Evolutionary conservation across 2,329 filamentous ascomycete species (phyloP), one percentile per base, ranked within the genome.

Genomic region (Chrysoporthe austroafricana): DNA sequence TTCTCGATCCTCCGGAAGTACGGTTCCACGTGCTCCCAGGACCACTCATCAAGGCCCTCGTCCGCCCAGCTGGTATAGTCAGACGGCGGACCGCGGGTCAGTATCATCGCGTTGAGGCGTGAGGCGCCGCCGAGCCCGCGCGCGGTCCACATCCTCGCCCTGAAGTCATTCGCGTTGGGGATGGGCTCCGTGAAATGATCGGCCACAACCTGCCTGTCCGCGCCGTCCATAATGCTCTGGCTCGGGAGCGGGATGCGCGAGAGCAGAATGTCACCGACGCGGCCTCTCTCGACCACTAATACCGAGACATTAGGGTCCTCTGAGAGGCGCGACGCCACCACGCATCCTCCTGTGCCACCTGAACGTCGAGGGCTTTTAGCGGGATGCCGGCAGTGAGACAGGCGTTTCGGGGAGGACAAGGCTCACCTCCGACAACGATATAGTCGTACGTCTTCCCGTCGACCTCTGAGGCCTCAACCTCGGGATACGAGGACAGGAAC

Each of bases 241-340:
- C 72, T 73, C 1, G 76, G 34, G 2, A 79, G 73, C 2, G 78
- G 78, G 13, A 77, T 73, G 48, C 77, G 73, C 1, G 73, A 73
- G 5, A 76, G 46, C 36, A 71, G 68, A 61, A 70, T 71, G 67
- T 79, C 77, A 34, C 70, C 70, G 13, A 76, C 71, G 11, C 66
- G 71, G 43, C 77, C 77, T 42, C 74, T 76, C 68, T 81, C 79
- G 13, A 82, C 66, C 4, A 82, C 72, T 1, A 82, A 74, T 4
- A 83, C 78, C 0, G 72, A 75, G 18, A 77, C 73, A n/a, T 72
- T 66, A 9, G 74, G 75, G 64, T 79, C 76, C 66, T 81, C 78
- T 16, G 75, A 78, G 1, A 85, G 76, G 48, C 82, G 78, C 32
- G 80, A 80, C 4, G 82, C 83, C 62, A 85, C 68, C 2, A 81